Percentiles rank a stretch among this genome's conserved stretches.
Conservation (phyloP, 352 stramenopile species). For the Phytophthora foliorum region DNA sequence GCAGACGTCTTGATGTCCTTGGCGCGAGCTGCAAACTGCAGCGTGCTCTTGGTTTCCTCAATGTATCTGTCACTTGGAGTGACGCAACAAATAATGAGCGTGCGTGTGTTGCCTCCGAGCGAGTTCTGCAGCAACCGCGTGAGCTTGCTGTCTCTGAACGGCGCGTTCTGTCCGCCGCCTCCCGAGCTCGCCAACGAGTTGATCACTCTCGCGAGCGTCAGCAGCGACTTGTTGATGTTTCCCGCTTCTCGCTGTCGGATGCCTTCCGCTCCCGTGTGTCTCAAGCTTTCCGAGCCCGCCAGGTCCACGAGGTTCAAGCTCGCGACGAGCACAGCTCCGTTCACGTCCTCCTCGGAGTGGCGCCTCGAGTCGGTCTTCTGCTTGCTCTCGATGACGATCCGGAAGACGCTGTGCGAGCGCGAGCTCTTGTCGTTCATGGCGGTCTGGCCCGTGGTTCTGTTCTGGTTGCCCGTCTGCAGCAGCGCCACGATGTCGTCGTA, state of each 20-base stretch:
- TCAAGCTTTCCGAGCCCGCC: constrained; percentile 97
- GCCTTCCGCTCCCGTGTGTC: constrained; percentile 95
- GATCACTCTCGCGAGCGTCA: constrained; percentile 97
- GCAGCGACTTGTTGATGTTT: constrained; percentile 98
- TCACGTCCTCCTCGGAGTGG: constrained; percentile 74
- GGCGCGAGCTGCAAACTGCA: constrained; percentile 94
- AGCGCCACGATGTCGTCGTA: constrained; percentile 69
- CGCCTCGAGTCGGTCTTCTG: constrained; percentile 56
- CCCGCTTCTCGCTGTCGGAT: constrained; percentile 95
- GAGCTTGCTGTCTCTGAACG: constrained; percentile 93
- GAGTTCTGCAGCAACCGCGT: constrained; percentile 94
- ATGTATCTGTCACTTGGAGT: constrained; percentile 78
- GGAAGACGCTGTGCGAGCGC: constrained; percentile 87
- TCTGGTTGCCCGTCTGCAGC: constrained; percentile 73
- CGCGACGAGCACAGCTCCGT: constrained; percentile 92
- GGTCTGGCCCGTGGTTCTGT: constrained; percentile 72
- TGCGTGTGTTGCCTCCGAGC: constrained; percentile 92
- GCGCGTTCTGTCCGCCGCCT: constrained; percentile 53
- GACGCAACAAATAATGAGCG: constrained; percentile 91
- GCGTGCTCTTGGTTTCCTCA: constrained; percentile 90
- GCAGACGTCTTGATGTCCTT: constrained; percentile 91
- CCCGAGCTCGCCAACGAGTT: constrained; percentile 66
- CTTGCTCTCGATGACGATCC: constrained; percentile 87
- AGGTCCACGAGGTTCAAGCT: constrained; percentile 98
- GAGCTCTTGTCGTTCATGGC: constrained; percentile 87